Conservation (phyloP, 192 early-diverging fungal genomes). For the Dissophora ornata region DNA sequence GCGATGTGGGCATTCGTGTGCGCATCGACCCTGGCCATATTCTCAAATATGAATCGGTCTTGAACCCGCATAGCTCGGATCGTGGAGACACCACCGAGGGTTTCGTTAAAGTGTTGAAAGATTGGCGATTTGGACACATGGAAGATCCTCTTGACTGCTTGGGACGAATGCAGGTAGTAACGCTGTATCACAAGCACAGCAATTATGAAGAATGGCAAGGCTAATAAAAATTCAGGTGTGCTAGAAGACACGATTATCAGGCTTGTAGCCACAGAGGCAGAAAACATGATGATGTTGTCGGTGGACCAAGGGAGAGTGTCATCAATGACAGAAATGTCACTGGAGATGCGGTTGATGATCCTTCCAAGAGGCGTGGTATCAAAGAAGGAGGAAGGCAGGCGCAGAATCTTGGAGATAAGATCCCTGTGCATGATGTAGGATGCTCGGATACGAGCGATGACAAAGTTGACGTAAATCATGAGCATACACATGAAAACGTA, state of each 20-base stretch:
- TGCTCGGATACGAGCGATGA: conserved; percentile 61
- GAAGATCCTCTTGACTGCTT: conserved; percentile 85
- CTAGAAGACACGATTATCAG: conserved; percentile 70
- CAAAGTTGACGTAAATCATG: conserved; percentile 36
- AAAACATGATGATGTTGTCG: conserved; percentile 60
- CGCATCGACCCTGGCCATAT: conserved; percentile 18
- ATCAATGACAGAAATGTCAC: conserved; percentile 75
- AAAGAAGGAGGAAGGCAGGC: conserved; percentile 83
- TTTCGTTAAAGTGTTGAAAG: conserved; percentile 85
- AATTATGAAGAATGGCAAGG: conserved; percentile 25
- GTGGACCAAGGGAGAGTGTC: conserved; percentile 61
- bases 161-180: conserved; percentile 79
- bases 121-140: conserved; percentile 77
- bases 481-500: conserved; percentile 17
- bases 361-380: conserved; percentile 82
- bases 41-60: conserved; percentile 67
- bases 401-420: conserved; percentile 68
- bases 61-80: conserved; percentile 84
- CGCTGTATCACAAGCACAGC: conserved; percentile 56
- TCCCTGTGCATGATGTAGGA: conserved; percentile 64
- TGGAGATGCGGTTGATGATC: conserved; percentile 85
- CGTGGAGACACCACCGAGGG: conserved; percentile 76
- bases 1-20: conserved; percentile 24
- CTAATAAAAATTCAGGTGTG: conserved; percentile 78
- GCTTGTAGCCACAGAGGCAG: conserved; percentile 59